phyloP scores from a whole-genome alignment of 306 rosid species.

The Sindora glabra region DNA sequence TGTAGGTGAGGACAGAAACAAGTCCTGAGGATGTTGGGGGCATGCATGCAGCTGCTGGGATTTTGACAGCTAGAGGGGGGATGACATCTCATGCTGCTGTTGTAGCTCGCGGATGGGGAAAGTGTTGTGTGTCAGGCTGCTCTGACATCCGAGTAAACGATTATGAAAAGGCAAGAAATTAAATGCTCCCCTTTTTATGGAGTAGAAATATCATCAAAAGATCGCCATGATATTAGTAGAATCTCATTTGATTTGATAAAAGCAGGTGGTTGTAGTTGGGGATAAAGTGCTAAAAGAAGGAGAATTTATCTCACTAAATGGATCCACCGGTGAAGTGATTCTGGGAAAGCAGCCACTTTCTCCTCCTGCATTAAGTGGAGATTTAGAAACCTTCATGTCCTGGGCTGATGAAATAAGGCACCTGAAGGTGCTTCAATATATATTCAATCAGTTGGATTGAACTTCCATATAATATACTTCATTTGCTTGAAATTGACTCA shows the following conservation, averaged over 20 bases:
- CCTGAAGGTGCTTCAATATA: constrained; percentile 56
- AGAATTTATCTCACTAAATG: constrained; percentile 90
- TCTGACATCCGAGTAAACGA: constrained; percentile 78
- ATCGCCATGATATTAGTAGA: constrained; percentile 3
- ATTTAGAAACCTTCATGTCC: constrained; percentile 84
- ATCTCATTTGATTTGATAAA: constrained; percentile 14
- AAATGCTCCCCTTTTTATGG: too few relatives aligned
- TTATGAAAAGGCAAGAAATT: constrained; percentile 41
- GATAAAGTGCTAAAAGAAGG: constrained; percentile 57
- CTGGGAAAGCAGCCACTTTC: constrained; percentile 78
- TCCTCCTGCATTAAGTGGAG: constrained; percentile 82
- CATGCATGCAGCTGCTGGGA: constrained; percentile 97
- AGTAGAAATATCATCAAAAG: not conserved
- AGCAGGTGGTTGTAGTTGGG: constrained; percentile 62
- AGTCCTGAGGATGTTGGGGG: constrained; percentile 99
- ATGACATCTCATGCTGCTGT: constrained; percentile 99
- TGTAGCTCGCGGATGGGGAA: constrained; percentile 98
- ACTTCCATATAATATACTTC: constrained; percentile 11
- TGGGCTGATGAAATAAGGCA: constrained; percentile 87
- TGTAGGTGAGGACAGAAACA: constrained; percentile 90
- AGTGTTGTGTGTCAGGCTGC: constrained; percentile 93
- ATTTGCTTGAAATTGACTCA: constrained; percentile 1
- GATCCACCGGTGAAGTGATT: constrained; percentile 94
- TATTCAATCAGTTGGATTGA: constrained; percentile 1
- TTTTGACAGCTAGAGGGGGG: constrained; percentile 96